These are phyloP conservation scores for Aegilops sharonensis DNA, from an alignment of 176 grass and related monocot species.

Conservation along the genomic window DNA sequence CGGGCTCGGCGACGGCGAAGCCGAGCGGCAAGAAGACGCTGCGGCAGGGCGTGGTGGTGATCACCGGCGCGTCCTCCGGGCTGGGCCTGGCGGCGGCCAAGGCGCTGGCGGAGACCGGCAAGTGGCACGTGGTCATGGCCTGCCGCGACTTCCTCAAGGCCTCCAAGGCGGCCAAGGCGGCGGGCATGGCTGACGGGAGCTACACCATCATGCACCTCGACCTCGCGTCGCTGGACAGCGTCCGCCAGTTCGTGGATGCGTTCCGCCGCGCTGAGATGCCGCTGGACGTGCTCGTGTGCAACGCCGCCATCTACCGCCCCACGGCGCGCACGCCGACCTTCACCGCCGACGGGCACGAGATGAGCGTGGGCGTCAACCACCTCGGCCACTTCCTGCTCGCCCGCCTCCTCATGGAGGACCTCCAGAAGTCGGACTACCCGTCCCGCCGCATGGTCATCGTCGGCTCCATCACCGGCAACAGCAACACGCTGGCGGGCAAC, in stretches of 20 bases:
- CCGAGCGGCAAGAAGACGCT: conserved; percentile 62
- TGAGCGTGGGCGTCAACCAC: conserved; percentile 96
- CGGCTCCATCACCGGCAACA: conserved; percentile 93
- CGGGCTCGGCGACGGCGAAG: conserved; percentile 15
- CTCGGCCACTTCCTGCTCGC: conserved; percentile 88
- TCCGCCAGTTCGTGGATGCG: conserved; percentile 65
- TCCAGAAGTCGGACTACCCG: conserved; percentile 70
- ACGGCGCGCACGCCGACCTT: conserved; percentile 67
- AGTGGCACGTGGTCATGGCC: conserved; percentile 92
- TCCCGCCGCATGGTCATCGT: conserved; percentile 79
- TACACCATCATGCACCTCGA: conserved; percentile 85
- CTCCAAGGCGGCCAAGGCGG: conserved; percentile 63
- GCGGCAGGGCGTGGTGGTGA: conserved; percentile 75
- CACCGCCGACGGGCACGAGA: conserved; percentile 81
- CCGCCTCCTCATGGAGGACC: conserved; percentile 56
- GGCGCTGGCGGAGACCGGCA: conserved; percentile 74
- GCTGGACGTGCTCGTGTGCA: conserved; percentile 85
- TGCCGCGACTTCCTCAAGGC: conserved; percentile 93
- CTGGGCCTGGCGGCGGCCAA: conserved; percentile 81
- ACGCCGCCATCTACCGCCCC: conserved; percentile 86
- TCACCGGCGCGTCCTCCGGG: conserved; percentile 85
- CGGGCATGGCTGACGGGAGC: conserved; percentile 66
- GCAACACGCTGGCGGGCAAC: conserved; percentile 85
- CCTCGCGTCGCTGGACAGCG: conserved; percentile 88
- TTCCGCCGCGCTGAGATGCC: conserved; percentile 62